Evolutionary conservation across 2,329 filamentous ascomycete species (phyloP).

Genomic region (Aspergillus carbonarius): DNA sequence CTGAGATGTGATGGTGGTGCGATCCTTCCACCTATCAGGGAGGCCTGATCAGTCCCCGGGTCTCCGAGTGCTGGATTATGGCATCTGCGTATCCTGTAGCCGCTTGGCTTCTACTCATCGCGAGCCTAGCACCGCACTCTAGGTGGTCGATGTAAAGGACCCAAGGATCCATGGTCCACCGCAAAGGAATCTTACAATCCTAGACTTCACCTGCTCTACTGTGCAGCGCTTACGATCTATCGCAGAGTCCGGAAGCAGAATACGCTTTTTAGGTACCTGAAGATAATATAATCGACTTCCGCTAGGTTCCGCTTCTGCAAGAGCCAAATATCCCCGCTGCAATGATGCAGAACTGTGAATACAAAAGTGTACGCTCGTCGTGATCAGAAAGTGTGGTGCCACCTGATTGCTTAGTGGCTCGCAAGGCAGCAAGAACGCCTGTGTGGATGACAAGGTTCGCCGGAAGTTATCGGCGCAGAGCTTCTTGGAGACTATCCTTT

Average conservation of each 20-base stretch:
- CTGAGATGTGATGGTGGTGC: neutral
- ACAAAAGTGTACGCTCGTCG: neutral
- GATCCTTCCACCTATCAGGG: neutral
- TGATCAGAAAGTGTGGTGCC: neutral
- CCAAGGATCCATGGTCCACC: neutral
- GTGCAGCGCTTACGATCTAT: neutral
- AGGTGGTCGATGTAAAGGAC: neutral
- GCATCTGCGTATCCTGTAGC: neutral
- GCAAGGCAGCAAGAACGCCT: neutral
- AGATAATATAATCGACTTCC: neutral
- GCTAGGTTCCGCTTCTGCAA: neutral
- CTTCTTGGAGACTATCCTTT: neutral
- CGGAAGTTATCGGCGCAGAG: neutral
- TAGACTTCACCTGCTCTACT: neutral
- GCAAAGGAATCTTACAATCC: neutral
- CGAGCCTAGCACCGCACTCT: neutral
- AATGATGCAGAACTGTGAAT: neutral
- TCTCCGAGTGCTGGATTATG: neutral
- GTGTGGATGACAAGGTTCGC: neutral
- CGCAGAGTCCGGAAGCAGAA: neutral
- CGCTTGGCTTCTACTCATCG: neutral
- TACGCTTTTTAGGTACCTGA: neutral
- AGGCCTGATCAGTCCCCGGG: neutral
- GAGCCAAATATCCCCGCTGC: neutral
- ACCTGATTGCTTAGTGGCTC: neutral